Percentiles rank a stretch among this genome's conserved stretches.
Conservation (phyloP, 495 filamentous ascomycete species). For the Lichenothelia convexa region DNA sequence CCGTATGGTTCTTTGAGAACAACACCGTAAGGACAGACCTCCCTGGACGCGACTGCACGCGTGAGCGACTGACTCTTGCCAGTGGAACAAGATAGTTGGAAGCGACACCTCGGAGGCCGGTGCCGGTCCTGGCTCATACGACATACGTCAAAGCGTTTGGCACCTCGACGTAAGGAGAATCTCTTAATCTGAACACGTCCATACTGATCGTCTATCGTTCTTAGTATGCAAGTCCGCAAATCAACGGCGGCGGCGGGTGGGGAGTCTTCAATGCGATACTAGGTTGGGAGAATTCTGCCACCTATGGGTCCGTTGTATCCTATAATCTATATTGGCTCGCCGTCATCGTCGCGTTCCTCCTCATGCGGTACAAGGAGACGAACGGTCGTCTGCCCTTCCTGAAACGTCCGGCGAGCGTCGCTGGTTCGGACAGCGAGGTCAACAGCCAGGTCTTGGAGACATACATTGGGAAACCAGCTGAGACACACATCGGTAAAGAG, state of each 20-base stretch:
- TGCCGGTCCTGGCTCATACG: slow-evolving; percentile 67
- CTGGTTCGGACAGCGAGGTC: neutral
- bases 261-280: slow-evolving; percentile 72
- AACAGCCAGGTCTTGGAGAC: neutral
- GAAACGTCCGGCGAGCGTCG: slow-evolving; percentile 11
- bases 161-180: slow-evolving; percentile 55
- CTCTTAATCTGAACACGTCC: too few species aligned
- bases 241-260: slow-evolving; percentile 68
- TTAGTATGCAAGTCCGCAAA: slow-evolving; percentile 56
- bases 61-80: slow-evolving; percentile 9
- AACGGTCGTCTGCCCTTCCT: slow-evolving; percentile 47
- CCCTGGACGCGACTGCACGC: neutral
- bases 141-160: slow-evolving; percentile 73
- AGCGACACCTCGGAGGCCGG: slow-evolving; percentile 60
- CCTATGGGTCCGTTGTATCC: slow-evolving; percentile 62
- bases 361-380: slow-evolving; percentile 48
- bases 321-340: slow-evolving; percentile 81
- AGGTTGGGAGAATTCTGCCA: slow-evolving; percentile 82
- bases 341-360: slow-evolving; percentile 40
- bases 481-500: too few species aligned
- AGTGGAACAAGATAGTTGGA: slow-evolving; percentile 50
- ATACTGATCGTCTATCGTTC: too few species aligned
- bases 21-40: slow-evolving; percentile 13
- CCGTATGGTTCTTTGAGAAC: slow-evolving; percentile 54
- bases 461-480: too few species aligned